Evolutionary conservation across 495 filamentous ascomycete species (phyloP).

Genomic region (Penicillium odoratum): DNA sequence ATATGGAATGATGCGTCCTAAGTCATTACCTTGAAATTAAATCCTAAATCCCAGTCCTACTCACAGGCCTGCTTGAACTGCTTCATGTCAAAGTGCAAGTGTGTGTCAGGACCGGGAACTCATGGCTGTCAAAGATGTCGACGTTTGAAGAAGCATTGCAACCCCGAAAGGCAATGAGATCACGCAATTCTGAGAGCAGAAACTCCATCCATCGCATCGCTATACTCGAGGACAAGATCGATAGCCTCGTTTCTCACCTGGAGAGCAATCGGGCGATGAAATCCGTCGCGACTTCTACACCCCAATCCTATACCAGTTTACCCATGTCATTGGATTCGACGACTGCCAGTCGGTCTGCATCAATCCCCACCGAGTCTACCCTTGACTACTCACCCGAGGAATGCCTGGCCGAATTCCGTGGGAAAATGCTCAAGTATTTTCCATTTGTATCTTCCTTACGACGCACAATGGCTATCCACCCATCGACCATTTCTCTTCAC

Average conservation of each 20-base stretch:
- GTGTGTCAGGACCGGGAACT: conserved; percentile 35
- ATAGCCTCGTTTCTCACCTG: conserved; percentile 2
- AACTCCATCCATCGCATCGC: conserved; percentile 19
- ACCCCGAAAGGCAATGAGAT: conserved; percentile 22
- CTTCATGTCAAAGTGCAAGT: conserved; percentile 53
- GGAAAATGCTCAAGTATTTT: conserved; percentile 34
- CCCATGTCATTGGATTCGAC: conserved; percentile 14
- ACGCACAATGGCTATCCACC: conserved; percentile 34
- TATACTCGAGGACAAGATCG: conserved; percentile 13
- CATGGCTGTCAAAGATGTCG: conserved; percentile 49
- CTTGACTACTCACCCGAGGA: conserved; percentile 30
- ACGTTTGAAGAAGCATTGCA: conserved; percentile 37
- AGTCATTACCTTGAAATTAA: not conserved
- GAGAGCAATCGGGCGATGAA: not conserved
- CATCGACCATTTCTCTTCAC: conserved; percentile 48
- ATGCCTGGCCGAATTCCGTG: conserved; percentile 34
- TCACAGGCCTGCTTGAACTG: conserved; percentile 49
- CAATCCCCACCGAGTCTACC: conserved; percentile 33
- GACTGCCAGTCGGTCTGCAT: conserved; percentile 20
- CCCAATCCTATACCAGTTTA: not conserved
- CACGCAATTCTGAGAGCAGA: conserved; percentile 19
- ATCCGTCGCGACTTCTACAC: not conserved
- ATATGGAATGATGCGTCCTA: not conserved
- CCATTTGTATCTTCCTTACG: conserved; percentile 37
- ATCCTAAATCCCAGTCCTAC: not conserved